A percentile compares a stretch with the other conserved stretches of the same genome.
These are phyloP conservation scores for Citrus medica DNA, from an alignment of 345 rosid species.

Conservation along the genomic window DNA sequence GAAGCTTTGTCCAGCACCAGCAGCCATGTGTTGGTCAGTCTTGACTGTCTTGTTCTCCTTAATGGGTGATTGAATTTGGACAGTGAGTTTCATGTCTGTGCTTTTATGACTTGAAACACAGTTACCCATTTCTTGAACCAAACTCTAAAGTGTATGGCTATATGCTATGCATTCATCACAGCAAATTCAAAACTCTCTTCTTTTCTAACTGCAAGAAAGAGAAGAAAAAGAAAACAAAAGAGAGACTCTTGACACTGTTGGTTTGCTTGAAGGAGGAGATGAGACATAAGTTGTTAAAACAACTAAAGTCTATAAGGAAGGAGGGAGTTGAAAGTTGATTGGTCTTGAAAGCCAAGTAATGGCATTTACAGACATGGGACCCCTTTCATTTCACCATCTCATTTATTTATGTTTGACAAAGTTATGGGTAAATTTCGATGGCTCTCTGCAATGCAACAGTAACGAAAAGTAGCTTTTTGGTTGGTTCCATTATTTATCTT, in stretches of 20 bases:
- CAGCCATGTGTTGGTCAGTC: conserved; percentile 7
- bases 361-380: conserved; percentile 38
- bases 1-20: conserved; percentile 17
- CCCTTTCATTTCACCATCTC: neutral
- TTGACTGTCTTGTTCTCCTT: conserved; percentile 16
- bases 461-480: conserved; percentile 14
- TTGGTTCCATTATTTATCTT: conserved; percentile 9
- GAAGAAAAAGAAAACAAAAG: neutral
- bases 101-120: conserved; percentile 32
- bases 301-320: conserved; percentile 16
- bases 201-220: conserved; percentile 7
- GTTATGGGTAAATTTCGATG: neutral
- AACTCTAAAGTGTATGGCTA: neutral
- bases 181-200: neutral
- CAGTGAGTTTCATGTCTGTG: conserved; percentile 24
- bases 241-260: neutral
- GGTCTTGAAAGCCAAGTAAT: conserved; percentile 67
- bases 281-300: conserved; percentile 3
- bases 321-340: conserved; percentile 29
- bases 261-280: conserved; percentile 20
- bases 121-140: conserved; percentile 38
- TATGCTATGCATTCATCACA: neutral
- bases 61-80: conserved; percentile 27
- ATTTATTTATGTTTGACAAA: neutral
- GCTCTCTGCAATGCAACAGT: neutral